Conservation (phyloP, 2,329 filamentous ascomycete genomes). For the Incumbomyces delicatus region DNA sequence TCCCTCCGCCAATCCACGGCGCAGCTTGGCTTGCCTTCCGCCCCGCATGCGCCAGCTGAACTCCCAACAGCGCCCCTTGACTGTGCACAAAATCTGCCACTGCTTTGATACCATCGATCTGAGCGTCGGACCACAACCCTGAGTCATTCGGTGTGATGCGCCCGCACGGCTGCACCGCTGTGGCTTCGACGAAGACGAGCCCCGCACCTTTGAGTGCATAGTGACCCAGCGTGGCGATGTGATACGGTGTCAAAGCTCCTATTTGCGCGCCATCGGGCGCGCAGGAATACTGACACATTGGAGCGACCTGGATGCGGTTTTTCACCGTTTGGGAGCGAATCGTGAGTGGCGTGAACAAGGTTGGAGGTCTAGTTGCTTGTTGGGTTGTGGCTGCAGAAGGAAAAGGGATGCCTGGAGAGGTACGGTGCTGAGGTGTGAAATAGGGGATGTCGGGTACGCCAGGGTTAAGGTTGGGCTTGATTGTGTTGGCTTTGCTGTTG, state of each 20-base stretch:
- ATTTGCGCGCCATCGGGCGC: slow-evolving; percentile 23
- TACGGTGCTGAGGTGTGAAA: slow-evolving; percentile 17
- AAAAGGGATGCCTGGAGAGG: slow-evolving; percentile 13
- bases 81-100: slow-evolving; percentile 71
- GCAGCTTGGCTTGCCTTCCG: slow-evolving; percentile 50
- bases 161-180: slow-evolving; percentile 62
- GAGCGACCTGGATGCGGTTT: slow-evolving; percentile 47
- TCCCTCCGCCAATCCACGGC: slow-evolving; percentile 32
- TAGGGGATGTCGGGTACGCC: slow-evolving; percentile 18
- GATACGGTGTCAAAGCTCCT: slow-evolving; percentile 36
- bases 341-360: slow-evolving; percentile 35
- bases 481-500: slow-evolving; percentile 2
- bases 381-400: background rate
- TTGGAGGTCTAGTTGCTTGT: slow-evolving; percentile 2
- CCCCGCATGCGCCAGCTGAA: slow-evolving; percentile 76
- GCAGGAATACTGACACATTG: slow-evolving; percentile 49
- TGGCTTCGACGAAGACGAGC: slow-evolving; percentile 58
- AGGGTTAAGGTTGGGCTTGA: slow-evolving; percentile 9
- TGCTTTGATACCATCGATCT: slow-evolving; percentile 36
- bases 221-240: slow-evolving; percentile 30
- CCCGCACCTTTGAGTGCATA: slow-evolving; percentile 20
- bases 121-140: slow-evolving; percentile 27
- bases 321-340: slow-evolving; percentile 45
- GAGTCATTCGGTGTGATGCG: slow-evolving; percentile 54
- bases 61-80: slow-evolving; percentile 64